phyloP scores from a whole-genome alignment of 1,284 basidiomycete species.

The Lignosus rhinocerotis region DNA sequence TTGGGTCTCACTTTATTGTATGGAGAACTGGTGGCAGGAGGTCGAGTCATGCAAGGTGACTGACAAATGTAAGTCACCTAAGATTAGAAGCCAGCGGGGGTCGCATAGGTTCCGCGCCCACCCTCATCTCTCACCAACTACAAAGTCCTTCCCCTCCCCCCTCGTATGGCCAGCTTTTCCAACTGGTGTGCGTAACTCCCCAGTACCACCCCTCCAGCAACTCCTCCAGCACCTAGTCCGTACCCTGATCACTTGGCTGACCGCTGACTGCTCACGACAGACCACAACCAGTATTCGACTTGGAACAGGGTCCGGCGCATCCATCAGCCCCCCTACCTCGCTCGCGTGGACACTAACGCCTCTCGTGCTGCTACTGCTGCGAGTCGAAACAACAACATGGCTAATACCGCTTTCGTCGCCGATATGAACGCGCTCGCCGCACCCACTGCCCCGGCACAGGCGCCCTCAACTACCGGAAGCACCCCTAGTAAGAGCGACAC shows the following conservation, averaged over 20 bases:
- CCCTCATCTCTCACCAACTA: conserved; percentile 13
- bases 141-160: conserved; percentile 9
- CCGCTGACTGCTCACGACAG: conserved; percentile 31
- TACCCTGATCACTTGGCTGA: conserved; percentile 7
- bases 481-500: conserved; percentile 47
- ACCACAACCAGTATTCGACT: conserved; percentile 49
- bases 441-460: conserved; percentile 6
- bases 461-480: conserved; percentile 30
- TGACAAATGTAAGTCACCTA: conserved; percentile 16
- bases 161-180: conserved; percentile 25
- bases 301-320: conserved; percentile 57
- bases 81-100: conserved; percentile 20
- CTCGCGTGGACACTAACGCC: conserved; percentile 48
- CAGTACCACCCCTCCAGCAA: not conserved
- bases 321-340: conserved; percentile 49
- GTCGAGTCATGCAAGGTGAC: conserved; percentile 14
- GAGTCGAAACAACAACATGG: conserved; percentile 30
- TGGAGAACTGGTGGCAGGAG: no score
- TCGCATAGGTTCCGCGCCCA: conserved; percentile 13
- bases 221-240: not conserved
- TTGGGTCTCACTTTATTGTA: no score
- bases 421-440: conserved; percentile 35
- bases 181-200: conserved; percentile 30
- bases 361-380: conserved; percentile 44
- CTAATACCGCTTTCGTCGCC: conserved; percentile 38